phyloP scores from a whole-genome alignment of 2,329 filamentous ascomycete genomes.

The Diaporthe nobilis region DNA sequence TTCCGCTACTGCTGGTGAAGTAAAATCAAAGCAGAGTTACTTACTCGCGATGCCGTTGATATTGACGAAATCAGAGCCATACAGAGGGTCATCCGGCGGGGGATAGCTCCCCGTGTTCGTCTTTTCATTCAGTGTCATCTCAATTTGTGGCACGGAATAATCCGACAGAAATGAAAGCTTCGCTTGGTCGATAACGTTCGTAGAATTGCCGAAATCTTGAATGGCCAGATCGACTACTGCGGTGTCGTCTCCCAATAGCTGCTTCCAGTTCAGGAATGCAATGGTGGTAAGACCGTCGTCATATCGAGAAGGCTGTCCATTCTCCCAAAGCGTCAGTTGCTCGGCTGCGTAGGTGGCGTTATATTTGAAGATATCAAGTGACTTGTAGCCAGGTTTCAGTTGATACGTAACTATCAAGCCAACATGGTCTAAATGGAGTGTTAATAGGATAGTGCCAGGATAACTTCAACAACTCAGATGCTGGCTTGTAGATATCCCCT shows the following conservation, averaged over 20 bases:
- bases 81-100: conserved; percentile 48
- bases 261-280: conserved; percentile 58
- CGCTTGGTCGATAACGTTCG: conserved; percentile 52
- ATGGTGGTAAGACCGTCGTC: conserved; percentile 58
- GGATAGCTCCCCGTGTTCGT: conserved; percentile 57
- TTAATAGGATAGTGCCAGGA: conserved; percentile 53
- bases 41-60: not conserved
- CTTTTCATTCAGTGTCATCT: conserved; percentile 61
- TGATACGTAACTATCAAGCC: conserved; percentile 43
- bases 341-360: conserved; percentile 53
- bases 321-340: conserved; percentile 55
- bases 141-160: conserved; percentile 55
- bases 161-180: conserved; percentile 58
- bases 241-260: conserved; percentile 51
- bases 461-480: conserved; percentile 33
- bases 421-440: conserved; percentile 61
- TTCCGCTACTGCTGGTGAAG: too few species aligned
- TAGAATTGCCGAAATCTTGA: conserved; percentile 48
- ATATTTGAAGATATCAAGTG: conserved; percentile 50
- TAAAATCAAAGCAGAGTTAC: not conserved
- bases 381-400: conserved; percentile 50
- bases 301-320: conserved; percentile 52
- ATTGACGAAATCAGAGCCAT: conserved; percentile 50
- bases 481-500: too few species aligned
- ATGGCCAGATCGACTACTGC: conserved; percentile 51